Evolutionary conservation across 2,329 filamentous ascomycete species (phyloP).

Genomic region (Emergomyces pasteurianus): DNA sequence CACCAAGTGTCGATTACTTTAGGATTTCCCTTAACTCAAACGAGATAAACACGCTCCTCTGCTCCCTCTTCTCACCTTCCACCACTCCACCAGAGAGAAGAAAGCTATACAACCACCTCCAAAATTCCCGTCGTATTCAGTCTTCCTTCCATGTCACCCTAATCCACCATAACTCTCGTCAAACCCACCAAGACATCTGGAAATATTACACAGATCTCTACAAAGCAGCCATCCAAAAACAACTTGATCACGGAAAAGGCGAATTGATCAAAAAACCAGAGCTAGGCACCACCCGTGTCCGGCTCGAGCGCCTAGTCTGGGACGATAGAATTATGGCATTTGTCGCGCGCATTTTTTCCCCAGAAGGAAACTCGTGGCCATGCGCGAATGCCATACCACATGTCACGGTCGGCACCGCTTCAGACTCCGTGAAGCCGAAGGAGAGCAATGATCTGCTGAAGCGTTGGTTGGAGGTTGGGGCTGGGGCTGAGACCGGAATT

Average conservation of each 20-base stretch:
- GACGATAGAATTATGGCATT: slow-evolving; percentile 84
- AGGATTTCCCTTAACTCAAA: slow-evolving; percentile 43
- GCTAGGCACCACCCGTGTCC: slow-evolving; percentile 32
- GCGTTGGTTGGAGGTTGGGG: slow-evolving; percentile 56
- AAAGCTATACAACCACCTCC: slow-evolving; percentile 65
- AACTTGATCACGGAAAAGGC: slow-evolving; percentile 14
- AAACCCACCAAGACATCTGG: slow-evolving; percentile 60
- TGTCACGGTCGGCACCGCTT: slow-evolving; percentile 76
- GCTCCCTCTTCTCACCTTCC: slow-evolving; percentile 52
- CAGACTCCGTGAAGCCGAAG: slow-evolving; percentile 67
- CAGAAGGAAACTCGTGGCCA: slow-evolving; percentile 44
- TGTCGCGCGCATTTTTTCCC: slow-evolving; percentile 55
- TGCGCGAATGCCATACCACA: slow-evolving; percentile 72
- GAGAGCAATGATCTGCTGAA: slow-evolving; percentile 81
- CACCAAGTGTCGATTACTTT: slow-evolving; percentile 52
- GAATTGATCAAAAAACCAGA: slow-evolving; percentile 20
- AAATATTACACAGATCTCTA: slow-evolving; percentile 55
- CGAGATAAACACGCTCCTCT: slow-evolving; percentile 48
- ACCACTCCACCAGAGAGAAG: slow-evolving; percentile 41
- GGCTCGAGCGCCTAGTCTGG: slow-evolving; percentile 60
- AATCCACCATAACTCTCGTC: slow-evolving; percentile 61
- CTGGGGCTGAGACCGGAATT: slow-evolving; percentile 41
- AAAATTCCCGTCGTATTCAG: slow-evolving; percentile 64
- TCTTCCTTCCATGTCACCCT: slow-evolving; percentile 86
- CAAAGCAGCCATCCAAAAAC: slow-evolving; percentile 21